Evolutionary conservation across 352 stramenopile genomes (phyloP), one percentile per base, ranked within the genome.

Genomic region (Pythium myriotylum): DNA sequence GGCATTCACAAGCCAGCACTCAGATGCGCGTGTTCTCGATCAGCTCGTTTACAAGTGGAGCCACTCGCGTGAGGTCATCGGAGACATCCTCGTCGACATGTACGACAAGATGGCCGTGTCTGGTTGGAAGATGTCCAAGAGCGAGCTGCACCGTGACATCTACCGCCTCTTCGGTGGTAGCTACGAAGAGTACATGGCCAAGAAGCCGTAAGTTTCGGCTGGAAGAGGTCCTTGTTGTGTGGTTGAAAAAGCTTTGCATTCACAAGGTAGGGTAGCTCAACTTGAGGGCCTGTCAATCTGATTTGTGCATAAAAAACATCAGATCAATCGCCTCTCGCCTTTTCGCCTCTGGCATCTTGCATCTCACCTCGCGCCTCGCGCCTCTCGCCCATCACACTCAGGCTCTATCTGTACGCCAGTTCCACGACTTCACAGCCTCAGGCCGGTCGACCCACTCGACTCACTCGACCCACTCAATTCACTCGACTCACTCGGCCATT

Each of bases 41-140:
- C 93, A 98, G 70, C 74, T 98, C 9, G 71, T 98, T 27, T 98
- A 98, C 84, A 98, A 98, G 78, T 98, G 93, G 92, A 76, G 74
- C 41, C 95, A 98, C 81, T 98, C 90, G 54, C 74, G 94, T 43
- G 76, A 85, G 22, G 72, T 97, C 16, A 95, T 98, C 55, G 88
- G 80, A 8, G 70, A 90, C 22, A 91, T 97, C 23, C 60, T 98
- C 13, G 72, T 81, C 26, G 74, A 92, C 42, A 92, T 98, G 81
- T 97, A 97, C 71, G 65, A 76, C 19, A 96, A 97, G 57, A 60
- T 96, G 54, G 66, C 80, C 19, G 65, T 72, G 33, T 93, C 89
- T 39, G 93, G 92, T 32, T 98, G 92, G 88, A 81, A 77, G 50
- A 62, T 96, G 27, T 88, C 87, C n/a, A 81, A 91, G 59, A 68